Evolutionary conservation across 805 yeast genomes (phyloP), one percentile per base, ranked within the genome.

Genomic region (Saccharomycopsis javanensis): DNA sequence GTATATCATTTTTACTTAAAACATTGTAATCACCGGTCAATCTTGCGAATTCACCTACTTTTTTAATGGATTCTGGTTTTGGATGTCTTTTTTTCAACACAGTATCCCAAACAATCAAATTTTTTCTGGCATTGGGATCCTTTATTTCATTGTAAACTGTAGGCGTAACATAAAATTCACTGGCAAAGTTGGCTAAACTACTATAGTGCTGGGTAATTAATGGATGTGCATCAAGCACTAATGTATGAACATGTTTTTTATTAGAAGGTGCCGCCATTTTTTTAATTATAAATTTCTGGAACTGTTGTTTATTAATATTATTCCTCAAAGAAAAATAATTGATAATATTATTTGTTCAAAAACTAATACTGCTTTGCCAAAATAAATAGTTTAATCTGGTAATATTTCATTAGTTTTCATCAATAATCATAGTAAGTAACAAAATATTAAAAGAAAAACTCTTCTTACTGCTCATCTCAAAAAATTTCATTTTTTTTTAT

Each of bases 141-240:
- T 80, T 83, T 67, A 94, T 82, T 72, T 94, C 99, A 31, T 79
- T 76, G 64, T 78, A 81, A 16, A 94, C 98, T 0, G 97, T 91
- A 13, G 98, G 97, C 1, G 97, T 88, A 13, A 97, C 91, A 68
- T 76, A 86, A 66, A 88, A 88, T n/a, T 71, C 69, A 16, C 77
- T 70, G 0, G 96, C 97, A 66, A 78, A 80, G 62, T 79, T 80
- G 64, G 83, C 82, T 50, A 94, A 74, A 20, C 83, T 79, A 2
- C 90, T 77, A 11, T 87, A 88, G 4, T 94, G 77, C 65, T 88
- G 95, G 1, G 96, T 86, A 64, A 94, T 86, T 63, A 94, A 73
- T 5, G 99, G 99, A 54, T 96, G 94, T 2, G 99, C 98, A 78
- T 94, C 99, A 63, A 94, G 76, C 34, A 88, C 87, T 57, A 95